These are phyloP conservation scores for Pleurotus tuoliensis DNA, from an alignment of 768 basidiomycete species.

Conservation along the genomic window DNA sequence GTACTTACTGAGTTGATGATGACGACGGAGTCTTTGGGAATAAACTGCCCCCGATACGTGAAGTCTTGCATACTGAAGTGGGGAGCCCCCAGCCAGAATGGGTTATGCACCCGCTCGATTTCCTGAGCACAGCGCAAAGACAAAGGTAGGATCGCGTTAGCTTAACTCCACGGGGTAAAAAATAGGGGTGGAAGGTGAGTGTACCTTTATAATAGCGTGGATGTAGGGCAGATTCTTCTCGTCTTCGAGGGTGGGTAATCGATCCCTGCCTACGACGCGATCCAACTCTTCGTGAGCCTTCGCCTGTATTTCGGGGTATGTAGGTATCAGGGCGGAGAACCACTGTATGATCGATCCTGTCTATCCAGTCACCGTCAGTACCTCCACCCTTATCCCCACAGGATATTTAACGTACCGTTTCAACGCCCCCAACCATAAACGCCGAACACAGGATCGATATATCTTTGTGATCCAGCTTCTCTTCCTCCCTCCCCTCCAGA, in stretches of 20 bases:
- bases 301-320: slow-evolving; percentile 23
- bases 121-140: slow-evolving; percentile 15
- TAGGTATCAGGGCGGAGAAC: slow-evolving; percentile 32
- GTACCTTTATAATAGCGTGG: slow-evolving; percentile 27
- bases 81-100: slow-evolving; percentile 37
- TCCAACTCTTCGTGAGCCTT: slow-evolving; percentile 28
- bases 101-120: slow-evolving; percentile 31
- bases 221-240: slow-evolving; percentile 32
- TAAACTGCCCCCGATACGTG: slow-evolving; percentile 34
- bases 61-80: slow-evolving; percentile 35
- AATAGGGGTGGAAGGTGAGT: not conserved
- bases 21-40: slow-evolving; percentile 36
- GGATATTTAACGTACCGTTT: slow-evolving; percentile 25
- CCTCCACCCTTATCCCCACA: not conserved
- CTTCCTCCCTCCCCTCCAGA: slow-evolving; percentile 26
- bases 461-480: slow-evolving; percentile 33
- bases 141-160: no score
- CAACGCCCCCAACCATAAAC: slow-evolving; percentile 43
- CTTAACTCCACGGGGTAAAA: not conserved
- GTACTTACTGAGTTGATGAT: slow-evolving; percentile 31
- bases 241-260: slow-evolving; percentile 27
- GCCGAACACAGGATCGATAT: slow-evolving; percentile 35
- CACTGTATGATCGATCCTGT: slow-evolving; percentile 35
- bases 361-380: slow-evolving; percentile 13
- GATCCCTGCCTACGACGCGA: slow-evolving; percentile 23